Evolutionary conservation across 108 stramenopile species (phyloP).

Genomic region (Seminavis robusta): DNA sequence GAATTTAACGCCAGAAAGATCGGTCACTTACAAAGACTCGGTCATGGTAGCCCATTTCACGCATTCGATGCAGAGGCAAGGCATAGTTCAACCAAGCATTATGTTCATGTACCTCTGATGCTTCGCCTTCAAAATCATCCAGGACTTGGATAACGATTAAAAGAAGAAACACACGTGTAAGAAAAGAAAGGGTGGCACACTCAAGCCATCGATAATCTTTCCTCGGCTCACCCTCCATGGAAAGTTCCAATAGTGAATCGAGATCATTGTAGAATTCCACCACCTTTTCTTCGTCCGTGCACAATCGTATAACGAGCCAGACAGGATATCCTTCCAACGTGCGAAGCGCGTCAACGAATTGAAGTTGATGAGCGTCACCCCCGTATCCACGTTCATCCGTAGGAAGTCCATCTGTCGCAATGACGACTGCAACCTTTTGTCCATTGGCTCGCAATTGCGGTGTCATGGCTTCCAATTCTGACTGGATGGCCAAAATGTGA

Average conservation of each 20-base stretch:
- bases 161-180: slow-evolving; percentile 14
- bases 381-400: slow-evolving; percentile 54
- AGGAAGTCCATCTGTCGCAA: slow-evolving; percentile 75
- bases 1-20: too few relatives aligned
- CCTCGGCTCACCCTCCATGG: too few relatives aligned
- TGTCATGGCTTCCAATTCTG: slow-evolving; percentile 45
- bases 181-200: too few relatives aligned
- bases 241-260: slow-evolving; percentile 22
- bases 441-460: slow-evolving; percentile 42
- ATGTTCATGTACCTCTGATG: slow-evolving; percentile 68
- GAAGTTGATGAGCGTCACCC: slow-evolving; percentile 14
- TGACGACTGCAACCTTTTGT: slow-evolving; percentile 60
- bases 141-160: slow-evolving; percentile 52
- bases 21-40: slow-evolving; percentile 81
- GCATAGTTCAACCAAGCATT: slow-evolving; percentile 90
- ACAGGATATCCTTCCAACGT: slow-evolving; percentile 44
- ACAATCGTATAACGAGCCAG: slow-evolving; percentile 44
- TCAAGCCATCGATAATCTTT: too few relatives aligned
- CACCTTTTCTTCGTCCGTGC: slow-evolving; percentile 41
- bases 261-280: slow-evolving; percentile 37
- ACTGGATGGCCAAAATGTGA: slow-evolving; percentile 68
- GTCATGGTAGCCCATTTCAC: slow-evolving; percentile 85
- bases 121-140: slow-evolving; percentile 86
- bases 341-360: slow-evolving; percentile 31
- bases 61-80: slow-evolving; percentile 74